Base-by-base conservation (phyloP, 495 filamentous ascomycete genomes). In the Talaromyces proteolyticus region DNA sequence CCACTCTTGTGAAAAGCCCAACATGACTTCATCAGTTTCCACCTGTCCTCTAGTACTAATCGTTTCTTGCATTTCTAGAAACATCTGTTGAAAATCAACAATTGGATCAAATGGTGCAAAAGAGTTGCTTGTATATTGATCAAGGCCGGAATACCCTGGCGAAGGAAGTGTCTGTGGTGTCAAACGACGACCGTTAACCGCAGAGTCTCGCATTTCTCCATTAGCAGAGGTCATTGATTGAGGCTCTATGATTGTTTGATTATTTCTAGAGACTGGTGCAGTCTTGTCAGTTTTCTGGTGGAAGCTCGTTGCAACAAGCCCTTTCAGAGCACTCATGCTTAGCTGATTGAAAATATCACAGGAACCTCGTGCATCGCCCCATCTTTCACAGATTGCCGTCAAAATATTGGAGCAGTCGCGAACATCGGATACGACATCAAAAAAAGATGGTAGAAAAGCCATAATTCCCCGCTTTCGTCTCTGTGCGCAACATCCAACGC, bases 121-220 rank as follows among this genome's bases (percentile, higher is more conserved):
- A 17, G 38, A 20, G 6, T 20, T 20, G 6, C 18, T 7, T 2
- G 16, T 16, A 17, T 17, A 18, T 41, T 41, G 38, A 41, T 41
- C 29, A 7, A 16, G 10, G n/a, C 18, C 38, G 38, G 38, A 17
- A 10, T n/a, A 20, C 38, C 38, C 38, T 41, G 38, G 29, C 18
- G 38, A 41, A 20, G 38, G 38, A 20, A 41, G n/a, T 41, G n/a
- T 41, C 18, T 41, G 38, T 18, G 38, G 18, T 6, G 38, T 17
- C 2, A 52, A 23, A 10, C 44, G 26, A 16, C 23, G 24, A 49
- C 25, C 6, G 10, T 44, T 52, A 53, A 53, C 29, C 56, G 61
- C 60, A 59, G 56, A 57, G 52, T 57, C 50, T 53, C 29, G 54
- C 42, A 49, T 16, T 23, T 50, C 23, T 19, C 39, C 37, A 59